Evolutionary conservation across 371 early-diverging fungal genomes (phyloP).

Genomic region (Vairimorpha necatrix): DNA sequence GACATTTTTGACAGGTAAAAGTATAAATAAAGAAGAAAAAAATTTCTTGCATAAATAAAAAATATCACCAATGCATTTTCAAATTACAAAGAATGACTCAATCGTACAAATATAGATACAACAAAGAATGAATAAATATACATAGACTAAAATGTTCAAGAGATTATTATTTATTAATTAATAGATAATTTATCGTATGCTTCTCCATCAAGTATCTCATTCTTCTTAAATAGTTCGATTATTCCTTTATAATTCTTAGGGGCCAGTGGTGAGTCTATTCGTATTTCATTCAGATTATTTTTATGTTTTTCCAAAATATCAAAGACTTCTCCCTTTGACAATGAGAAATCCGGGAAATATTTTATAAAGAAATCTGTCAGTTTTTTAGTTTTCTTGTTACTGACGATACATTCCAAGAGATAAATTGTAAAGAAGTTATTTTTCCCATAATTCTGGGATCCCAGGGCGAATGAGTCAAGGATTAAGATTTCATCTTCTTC

Average conservation of each 20-base stretch:
- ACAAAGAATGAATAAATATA: too few relatives aligned
- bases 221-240: background rate
- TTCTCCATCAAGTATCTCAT: background rate
- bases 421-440: constrained; percentile 17
- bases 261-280: constrained; percentile 36
- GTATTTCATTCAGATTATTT: constrained; percentile 13
- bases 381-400: constrained; percentile 12
- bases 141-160: background rate
- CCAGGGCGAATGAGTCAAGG: background rate
- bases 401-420: constrained; percentile 26
- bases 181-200: constrained; percentile 28
- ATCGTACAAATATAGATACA: too few relatives aligned
- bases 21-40: too few relatives aligned
- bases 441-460: background rate
- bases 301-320: constrained; percentile 22
- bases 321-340: constrained; percentile 8
- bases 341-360: background rate
- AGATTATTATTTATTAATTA: constrained; percentile 12
- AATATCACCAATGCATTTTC: too few relatives aligned
- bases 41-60: too few relatives aligned
- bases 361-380: constrained; percentile 22
- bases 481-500: constrained; percentile 27
- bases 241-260: constrained; percentile 37
- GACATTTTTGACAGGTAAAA: too few relatives aligned
- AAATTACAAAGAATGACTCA: too few relatives aligned